phyloP scores from a whole-genome alignment of 768 basidiomycete genomes.

The Tulasnella sp. region DNA sequence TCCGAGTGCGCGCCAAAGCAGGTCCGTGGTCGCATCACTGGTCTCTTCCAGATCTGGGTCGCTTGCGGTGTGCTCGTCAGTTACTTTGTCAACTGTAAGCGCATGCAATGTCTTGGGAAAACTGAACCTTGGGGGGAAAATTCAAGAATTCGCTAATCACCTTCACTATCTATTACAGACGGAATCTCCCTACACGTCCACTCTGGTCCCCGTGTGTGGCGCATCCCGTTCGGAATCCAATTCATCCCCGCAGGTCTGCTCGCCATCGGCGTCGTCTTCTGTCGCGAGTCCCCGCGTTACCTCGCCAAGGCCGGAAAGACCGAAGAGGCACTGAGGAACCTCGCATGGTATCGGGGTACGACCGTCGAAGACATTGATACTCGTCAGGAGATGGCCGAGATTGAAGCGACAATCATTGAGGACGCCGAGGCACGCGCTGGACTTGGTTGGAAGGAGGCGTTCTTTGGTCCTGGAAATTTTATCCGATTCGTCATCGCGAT shows the following conservation, averaged over 20 bases:
- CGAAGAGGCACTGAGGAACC: constrained; percentile 38
- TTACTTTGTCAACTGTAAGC: constrained; percentile 68
- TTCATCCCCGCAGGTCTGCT: constrained; percentile 31
- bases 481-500: constrained; percentile 76
- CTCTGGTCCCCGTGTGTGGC: constrained; percentile 18
- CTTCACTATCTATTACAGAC: constrained; percentile 6
- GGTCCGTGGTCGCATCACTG: constrained; percentile 75
- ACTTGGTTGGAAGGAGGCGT: constrained; percentile 56
- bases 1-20: constrained; percentile 82
- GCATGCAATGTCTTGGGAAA: too few relatives aligned
- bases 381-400: constrained; percentile 41
- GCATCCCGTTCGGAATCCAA: constrained; percentile 26
- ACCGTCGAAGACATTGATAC: constrained; percentile 26
- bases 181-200: constrained; percentile 16
- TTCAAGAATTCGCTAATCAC: not conserved
- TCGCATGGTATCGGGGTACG: constrained; percentile 28
- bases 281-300: constrained; percentile 27
- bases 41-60: constrained; percentile 80
- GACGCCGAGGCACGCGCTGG: constrained; percentile 56
- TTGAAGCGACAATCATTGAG: constrained; percentile 66
- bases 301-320: constrained; percentile 27
- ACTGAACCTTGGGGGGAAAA: not conserved
- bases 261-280: constrained; percentile 22
- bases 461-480: constrained; percentile 72
- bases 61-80: constrained; percentile 77